Conservation (phyloP, 495 filamentous ascomycete genomes). For the Xylaria telfairii region DNA sequence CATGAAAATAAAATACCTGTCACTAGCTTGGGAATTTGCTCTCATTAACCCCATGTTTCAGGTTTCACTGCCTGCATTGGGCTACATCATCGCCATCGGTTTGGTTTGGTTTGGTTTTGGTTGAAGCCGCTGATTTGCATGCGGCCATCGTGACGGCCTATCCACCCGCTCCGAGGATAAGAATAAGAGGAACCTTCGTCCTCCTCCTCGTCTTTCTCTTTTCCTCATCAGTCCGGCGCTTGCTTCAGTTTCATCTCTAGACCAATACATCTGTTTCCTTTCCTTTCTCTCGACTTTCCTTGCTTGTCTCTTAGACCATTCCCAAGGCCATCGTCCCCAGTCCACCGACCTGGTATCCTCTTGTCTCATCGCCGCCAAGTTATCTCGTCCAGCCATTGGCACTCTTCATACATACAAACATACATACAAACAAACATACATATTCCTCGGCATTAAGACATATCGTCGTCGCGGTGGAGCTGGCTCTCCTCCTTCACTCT, state of each 20-base stretch:
- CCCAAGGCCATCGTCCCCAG: constrained; percentile 30
- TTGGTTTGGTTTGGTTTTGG: constrained; percentile 24
- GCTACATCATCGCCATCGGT: constrained; percentile 36
- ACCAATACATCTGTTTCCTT: constrained; percentile 38
- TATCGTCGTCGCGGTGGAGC: constrained; percentile 29
- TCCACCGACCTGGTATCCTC: constrained; percentile 31
- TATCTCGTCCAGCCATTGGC: constrained; percentile 25
- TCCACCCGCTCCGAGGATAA: constrained; percentile 40
- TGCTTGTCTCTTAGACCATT: constrained; percentile 38
- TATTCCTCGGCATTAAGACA: constrained; percentile 23
- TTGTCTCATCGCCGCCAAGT: constrained; percentile 30
- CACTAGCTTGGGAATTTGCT: constrained; percentile 11
- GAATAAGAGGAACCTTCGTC: constrained; percentile 36
- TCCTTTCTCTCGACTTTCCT: constrained; percentile 27
- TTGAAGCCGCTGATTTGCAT: constrained; percentile 37
- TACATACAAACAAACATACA: constrained; percentile 6
- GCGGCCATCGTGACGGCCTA: constrained; percentile 35
- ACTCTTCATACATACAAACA: constrained; percentile 21
- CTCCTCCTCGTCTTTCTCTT: constrained; percentile 32
- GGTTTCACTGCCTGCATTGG: constrained; percentile 36
- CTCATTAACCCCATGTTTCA: constrained; percentile 42
- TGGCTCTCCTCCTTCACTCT: constrained; percentile 34
- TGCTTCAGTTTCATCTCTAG: constrained; percentile 45
- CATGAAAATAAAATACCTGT: constrained; percentile 29
- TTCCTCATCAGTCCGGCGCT: constrained; percentile 34